These are phyloP conservation scores for Eudorina sp. DNA, from an alignment of 139 green algal species.

Conservation along the genomic window DNA sequence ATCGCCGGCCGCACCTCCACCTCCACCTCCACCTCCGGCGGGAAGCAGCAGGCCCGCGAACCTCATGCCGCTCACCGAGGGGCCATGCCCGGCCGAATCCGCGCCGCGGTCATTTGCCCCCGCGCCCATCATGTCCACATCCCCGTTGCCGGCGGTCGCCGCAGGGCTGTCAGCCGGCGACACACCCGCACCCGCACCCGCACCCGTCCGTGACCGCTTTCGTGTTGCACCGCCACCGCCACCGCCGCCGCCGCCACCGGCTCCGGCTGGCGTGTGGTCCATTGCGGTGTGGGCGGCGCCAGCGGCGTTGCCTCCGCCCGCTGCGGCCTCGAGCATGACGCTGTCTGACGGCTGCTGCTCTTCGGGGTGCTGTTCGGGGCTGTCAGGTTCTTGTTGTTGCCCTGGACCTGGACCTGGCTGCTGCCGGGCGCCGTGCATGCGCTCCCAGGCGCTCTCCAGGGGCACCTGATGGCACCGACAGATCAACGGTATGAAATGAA, in stretches of 20 bases:
- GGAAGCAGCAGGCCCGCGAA: no score
- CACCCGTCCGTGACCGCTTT: neutral
- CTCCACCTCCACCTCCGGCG: no score
- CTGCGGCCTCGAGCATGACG: neutral
- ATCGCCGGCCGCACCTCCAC: neutral
- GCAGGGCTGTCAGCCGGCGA: neutral
- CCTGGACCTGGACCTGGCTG: neutral
- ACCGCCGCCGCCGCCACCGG: neutral
- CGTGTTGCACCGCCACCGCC: neutral
- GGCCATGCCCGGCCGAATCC: neutral
- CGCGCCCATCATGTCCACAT: neutral
- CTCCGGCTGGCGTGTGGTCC: neutral
- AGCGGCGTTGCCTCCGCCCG: no score
- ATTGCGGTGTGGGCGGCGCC: neutral
- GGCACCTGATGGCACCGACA: constrained; percentile 38
- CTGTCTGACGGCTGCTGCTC: neutral
- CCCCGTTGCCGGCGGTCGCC: neutral
- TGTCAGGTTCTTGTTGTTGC: no score
- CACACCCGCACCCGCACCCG: neutral
- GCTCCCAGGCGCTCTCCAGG: constrained; percentile 44
- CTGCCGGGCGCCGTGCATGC: constrained; percentile 31
- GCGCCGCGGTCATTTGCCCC: neutral
- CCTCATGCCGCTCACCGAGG: neutral
- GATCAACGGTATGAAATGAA: no score
- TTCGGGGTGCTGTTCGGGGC: neutral